Evolutionary conservation across 1,284 basidiomycete genomes (phyloP).

Genomic region (Testicularia cyperi): DNA sequence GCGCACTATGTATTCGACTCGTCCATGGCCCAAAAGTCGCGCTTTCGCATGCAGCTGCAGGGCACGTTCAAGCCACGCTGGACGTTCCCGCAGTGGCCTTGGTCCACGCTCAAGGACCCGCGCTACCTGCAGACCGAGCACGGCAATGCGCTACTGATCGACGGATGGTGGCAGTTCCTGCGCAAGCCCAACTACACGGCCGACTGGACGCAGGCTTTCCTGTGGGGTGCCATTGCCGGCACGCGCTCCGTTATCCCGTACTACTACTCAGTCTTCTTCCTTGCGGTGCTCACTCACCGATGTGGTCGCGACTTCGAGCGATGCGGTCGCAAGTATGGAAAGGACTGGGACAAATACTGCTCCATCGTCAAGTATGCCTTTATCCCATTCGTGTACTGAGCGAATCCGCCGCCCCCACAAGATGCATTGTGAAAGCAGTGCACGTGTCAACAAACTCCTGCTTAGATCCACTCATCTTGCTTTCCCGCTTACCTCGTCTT

Average conservation of each 20-base stretch:
- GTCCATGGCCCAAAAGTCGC: slow-evolving; percentile 94
- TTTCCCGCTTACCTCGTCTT: not conserved
- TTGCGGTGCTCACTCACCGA: slow-evolving; percentile 54
- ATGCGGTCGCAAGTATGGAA: slow-evolving; percentile 76
- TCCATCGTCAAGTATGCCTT: slow-evolving; percentile 80
- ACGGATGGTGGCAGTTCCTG: slow-evolving; percentile 81
- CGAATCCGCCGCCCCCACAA: not conserved
- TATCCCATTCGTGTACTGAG: slow-evolving; percentile 69
- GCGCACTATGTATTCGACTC: slow-evolving; percentile 71
- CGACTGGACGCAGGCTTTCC: slow-evolving; percentile 75
- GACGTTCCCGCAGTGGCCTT: slow-evolving; percentile 89
- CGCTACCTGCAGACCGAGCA: slow-evolving; percentile 89
- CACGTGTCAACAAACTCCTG: too few species aligned
- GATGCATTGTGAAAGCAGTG: not conserved
- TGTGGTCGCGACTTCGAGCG: slow-evolving; percentile 62
- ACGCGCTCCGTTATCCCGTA: slow-evolving; percentile 83
- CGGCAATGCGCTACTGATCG: slow-evolving; percentile 82
- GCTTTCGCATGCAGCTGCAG: slow-evolving; percentile 92
- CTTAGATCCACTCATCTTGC: not conserved
- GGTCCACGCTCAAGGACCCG: slow-evolving; percentile 82
- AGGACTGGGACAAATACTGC: slow-evolving; percentile 54
- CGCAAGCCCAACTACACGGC: slow-evolving; percentile 63
- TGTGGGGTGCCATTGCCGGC: slow-evolving; percentile 86
- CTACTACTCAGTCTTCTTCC: slow-evolving; percentile 66
- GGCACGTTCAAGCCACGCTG: slow-evolving; percentile 75